Percentiles rank a stretch among this genome's conserved stretches.
Evolutionary conservation across 441 rosid species (phyloP).

Genomic region (Viola pubescens): DNA sequence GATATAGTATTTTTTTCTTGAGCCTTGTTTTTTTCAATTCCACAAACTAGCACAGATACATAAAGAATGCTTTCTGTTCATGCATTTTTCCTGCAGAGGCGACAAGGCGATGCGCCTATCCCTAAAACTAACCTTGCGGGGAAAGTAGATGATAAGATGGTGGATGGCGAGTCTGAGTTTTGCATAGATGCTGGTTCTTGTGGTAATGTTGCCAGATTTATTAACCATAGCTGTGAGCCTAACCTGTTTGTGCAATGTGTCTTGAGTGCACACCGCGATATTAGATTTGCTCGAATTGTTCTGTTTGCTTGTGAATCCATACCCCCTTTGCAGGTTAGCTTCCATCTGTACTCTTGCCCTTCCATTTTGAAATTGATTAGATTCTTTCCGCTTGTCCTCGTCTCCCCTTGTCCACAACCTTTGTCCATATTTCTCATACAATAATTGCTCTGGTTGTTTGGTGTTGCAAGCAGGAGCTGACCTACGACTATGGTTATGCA

Average conservation of each 20-base stretch:
- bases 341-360: neutral
- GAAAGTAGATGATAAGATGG: slow-evolving; percentile 14
- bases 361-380: neutral
- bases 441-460: neutral
- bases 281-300: slow-evolving; percentile 38
- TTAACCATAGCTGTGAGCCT: slow-evolving; percentile 45
- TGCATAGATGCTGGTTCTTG: slow-evolving; percentile 34
- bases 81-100: slow-evolving; percentile 27
- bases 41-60: too few species aligned
- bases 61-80: neutral
- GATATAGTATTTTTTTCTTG: neutral
- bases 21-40: slow-evolving; percentile 9
- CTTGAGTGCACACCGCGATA: slow-evolving; percentile 38
- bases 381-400: neutral
- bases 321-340: slow-evolving; percentile 35
- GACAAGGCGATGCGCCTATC: slow-evolving; percentile 22
- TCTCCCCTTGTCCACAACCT: neutral
- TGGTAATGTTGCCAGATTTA: slow-evolving; percentile 41
- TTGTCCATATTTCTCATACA: neutral
- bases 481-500: slow-evolving; percentile 69
- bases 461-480: slow-evolving; percentile 46
- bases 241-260: slow-evolving; percentile 44
- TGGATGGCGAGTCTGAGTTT: slow-evolving; percentile 29
- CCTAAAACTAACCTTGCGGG: slow-evolving; percentile 13
- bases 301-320: slow-evolving; percentile 44